Conservation (phyloP, 768 basidiomycete genomes). For the Saitozyma podzolica region DNA sequence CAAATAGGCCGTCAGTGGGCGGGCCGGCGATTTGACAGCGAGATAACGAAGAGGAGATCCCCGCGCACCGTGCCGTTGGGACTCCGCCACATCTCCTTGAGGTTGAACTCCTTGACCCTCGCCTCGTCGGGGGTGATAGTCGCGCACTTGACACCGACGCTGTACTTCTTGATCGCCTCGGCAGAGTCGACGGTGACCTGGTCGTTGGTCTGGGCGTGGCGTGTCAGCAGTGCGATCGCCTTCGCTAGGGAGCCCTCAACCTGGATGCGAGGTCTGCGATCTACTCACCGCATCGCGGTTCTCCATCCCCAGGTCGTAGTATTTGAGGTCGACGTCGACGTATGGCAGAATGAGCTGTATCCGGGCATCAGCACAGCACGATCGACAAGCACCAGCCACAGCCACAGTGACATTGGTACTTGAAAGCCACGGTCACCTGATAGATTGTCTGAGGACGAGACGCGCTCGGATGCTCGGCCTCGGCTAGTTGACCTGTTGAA, state of each 20-base stretch:
- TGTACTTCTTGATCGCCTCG: constrained; percentile 88
- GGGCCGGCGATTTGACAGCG: background rate
- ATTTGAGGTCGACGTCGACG: constrained; percentile 93
- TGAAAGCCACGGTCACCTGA: background rate
- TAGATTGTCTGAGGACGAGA: background rate
- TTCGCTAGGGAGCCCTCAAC: background rate
- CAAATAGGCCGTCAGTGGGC: background rate
- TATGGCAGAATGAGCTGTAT: constrained; percentile 84
- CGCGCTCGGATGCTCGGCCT: too few relatives aligned
- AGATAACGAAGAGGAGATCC: constrained; percentile 17
- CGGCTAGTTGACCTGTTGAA: too few relatives aligned
- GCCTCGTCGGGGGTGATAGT: constrained; percentile 99
- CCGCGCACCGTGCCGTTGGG: constrained; percentile 83
- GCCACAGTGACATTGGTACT: background rate
- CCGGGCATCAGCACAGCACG: background rate
- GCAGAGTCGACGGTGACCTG: constrained; percentile 89
- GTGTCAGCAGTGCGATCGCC: background rate
- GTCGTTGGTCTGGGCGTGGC: constrained; percentile 73
- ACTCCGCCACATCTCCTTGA: constrained; percentile 98
- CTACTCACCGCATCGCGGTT: constrained; percentile 76
- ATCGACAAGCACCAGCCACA: background rate
- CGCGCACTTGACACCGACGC: constrained; percentile 98
- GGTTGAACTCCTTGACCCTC: constrained; percentile 90
- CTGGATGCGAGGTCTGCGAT: background rate
- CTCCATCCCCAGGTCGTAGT: constrained; percentile 95